phyloP scores from a whole-genome alignment of 345 rosid species.

The Geranium rotundifolium region DNA sequence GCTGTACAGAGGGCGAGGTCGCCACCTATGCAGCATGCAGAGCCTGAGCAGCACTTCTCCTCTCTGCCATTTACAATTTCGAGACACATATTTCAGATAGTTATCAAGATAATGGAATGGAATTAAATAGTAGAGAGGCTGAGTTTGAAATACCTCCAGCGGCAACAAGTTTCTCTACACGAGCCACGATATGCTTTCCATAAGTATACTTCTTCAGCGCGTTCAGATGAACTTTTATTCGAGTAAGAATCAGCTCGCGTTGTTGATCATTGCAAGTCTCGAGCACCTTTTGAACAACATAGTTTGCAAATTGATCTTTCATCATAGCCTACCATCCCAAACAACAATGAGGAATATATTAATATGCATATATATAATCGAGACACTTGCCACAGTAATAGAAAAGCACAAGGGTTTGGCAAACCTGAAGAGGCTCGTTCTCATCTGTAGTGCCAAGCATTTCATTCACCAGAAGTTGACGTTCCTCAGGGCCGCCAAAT shows the following conservation, averaged over 20 bases:
- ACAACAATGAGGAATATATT: slow-evolving; percentile 5
- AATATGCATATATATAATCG: no score
- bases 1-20: no score
- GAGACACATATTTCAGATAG: no score
- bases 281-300: slow-evolving; percentile 94
- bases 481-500: slow-evolving; percentile 65
- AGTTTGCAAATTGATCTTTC: slow-evolving; percentile 99
- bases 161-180: slow-evolving; percentile 91
- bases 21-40: no score
- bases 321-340: slow-evolving; percentile 56
- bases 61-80: no score
- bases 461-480: slow-evolving; percentile 72
- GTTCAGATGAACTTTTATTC: slow-evolving; percentile 81
- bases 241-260: slow-evolving; percentile 66
- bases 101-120: no score
- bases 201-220: slow-evolving; percentile 89
- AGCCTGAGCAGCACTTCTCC: no score
- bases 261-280: slow-evolving; percentile 92
- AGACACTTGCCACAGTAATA: no score
- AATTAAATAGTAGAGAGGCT: no score
- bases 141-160: slow-evolving; percentile 58
- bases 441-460: slow-evolving; percentile 97
- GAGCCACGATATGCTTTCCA: slow-evolving; percentile 94
- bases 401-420: background rate
- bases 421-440: slow-evolving; percentile 97